A percentile compares a stretch with the other conserved stretches of the same genome.
These are phyloP conservation scores for Volvox carteri DNA, from an alignment of 163 green algal species.

Conservation along the genomic window DNA sequence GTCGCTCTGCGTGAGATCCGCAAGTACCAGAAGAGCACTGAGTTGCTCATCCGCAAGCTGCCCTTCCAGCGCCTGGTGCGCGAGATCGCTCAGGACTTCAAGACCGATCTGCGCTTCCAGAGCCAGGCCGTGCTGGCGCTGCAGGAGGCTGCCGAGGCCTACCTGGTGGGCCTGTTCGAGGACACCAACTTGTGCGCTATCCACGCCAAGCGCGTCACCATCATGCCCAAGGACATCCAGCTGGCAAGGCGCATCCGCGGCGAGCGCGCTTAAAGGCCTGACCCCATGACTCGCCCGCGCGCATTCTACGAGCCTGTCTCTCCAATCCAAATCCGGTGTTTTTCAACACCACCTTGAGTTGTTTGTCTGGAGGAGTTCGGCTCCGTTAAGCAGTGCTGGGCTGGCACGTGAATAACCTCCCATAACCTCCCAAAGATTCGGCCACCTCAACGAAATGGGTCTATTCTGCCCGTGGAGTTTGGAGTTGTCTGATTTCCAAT, in stretches of 20 bases:
- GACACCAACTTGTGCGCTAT: constrained; percentile 92
- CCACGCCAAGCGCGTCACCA: constrained; percentile 98
- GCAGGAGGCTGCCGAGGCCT: constrained; percentile 89
- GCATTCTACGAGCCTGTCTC: neutral
- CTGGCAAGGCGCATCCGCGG: constrained; percentile 93
- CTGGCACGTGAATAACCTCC: too few species aligned
- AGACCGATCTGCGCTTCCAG: constrained; percentile 95
- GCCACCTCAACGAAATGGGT: too few species aligned
- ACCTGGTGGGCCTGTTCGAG: constrained; percentile 82
- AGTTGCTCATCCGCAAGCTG: constrained; percentile 98
- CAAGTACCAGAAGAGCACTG: constrained; percentile 99
- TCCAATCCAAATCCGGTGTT: constrained; percentile 1
- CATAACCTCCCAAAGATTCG: too few species aligned
- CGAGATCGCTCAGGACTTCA: constrained; percentile 98
- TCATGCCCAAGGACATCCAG: constrained; percentile 99
- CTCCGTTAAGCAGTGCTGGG: too few species aligned
- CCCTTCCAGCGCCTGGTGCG: constrained; percentile 97
- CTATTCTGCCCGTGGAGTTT: too few species aligned
- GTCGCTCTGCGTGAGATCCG: constrained; percentile 89
- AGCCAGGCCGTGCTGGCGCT: constrained; percentile 85
- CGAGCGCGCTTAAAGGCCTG: constrained; percentile 74
- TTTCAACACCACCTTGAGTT: constrained; percentile 4
- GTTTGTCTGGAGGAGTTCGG: too few species aligned
- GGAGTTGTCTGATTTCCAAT: too few species aligned
- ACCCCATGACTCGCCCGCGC: neutral